Base-by-base conservation (phyloP, 495 filamentous ascomycete genomes). In the Filosporella fistucella region DNA sequence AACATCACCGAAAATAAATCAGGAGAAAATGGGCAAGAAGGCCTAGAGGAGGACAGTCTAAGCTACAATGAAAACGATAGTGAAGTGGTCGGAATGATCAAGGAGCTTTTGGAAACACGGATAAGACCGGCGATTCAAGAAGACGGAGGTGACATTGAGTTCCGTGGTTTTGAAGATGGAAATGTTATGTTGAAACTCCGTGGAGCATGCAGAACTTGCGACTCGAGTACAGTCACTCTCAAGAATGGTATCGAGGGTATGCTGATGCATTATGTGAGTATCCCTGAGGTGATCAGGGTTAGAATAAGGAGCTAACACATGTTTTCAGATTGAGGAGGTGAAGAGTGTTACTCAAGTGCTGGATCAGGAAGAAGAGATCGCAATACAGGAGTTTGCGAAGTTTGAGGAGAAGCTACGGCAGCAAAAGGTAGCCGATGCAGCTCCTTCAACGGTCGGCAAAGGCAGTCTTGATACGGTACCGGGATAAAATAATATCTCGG, bases 181-280 rank as follows among this genome's bases (percentile, higher is more conserved):
- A 76, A 84, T 42, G 93, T 98, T 12, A 56, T 82, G 59, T 62
- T 98, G 52, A 98, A 96, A 71, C 65, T 98, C 51, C 75, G 90
- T 11, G 93, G 93, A 30, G 93, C 93, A 28, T 98, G 93, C 64
- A 75, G 91, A 40, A 96, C 91, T 18, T 97, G 93, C 64, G 93
- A 97, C 58, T 91, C 86, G 30, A 96, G 90, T 63, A 96, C 91
- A 0, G 88, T 96, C 21, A 97, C 93, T 21, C 64, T 98, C 55
- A 90, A 89, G 71, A 96, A 93, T 63, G 93, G 93, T 9, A 98
- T 98, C 61, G 94, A 98, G 71, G 86, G 85, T 35, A 96, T 96
- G 91, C 66, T 96, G 59, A 95, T 95, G 91, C 69, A 75, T 60
- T 75, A 74, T 63, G 72, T 77, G 47, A 66, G 68, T 71, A 36